These are phyloP conservation scores for Xerocomellus intermedius DNA, from an alignment of 768 basidiomycete species.

Conservation along the genomic window DNA sequence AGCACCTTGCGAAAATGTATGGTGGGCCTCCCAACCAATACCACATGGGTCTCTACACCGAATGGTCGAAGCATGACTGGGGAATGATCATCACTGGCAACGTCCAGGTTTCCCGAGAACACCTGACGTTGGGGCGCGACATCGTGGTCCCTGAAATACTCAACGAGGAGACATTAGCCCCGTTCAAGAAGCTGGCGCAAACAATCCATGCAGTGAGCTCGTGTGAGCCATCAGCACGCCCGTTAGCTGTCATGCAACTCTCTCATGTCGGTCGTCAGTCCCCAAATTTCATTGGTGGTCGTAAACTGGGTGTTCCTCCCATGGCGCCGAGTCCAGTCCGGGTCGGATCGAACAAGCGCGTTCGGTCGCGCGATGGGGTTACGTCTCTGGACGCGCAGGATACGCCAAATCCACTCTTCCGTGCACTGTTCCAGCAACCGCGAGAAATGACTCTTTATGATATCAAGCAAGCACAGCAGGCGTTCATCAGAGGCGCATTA, in stretches of 20 bases:
- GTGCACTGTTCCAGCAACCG: constrained; percentile 63
- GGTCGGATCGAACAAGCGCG: constrained; percentile 36
- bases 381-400: constrained; percentile 4
- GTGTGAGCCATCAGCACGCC: constrained; percentile 6
- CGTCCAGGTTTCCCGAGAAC: constrained; percentile 60
- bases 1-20: constrained; percentile 63
- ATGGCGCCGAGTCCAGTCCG: constrained; percentile 69
- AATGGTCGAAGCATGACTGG: constrained; percentile 78
- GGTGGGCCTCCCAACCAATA: constrained; percentile 72
- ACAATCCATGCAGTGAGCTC: constrained; percentile 44
- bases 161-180: constrained; percentile 41
- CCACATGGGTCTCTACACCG: constrained; percentile 64
- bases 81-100: constrained; percentile 91
- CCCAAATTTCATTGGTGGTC: constrained; percentile 65
- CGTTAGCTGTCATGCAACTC: constrained; percentile 75
- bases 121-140: constrained; percentile 73
- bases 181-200: constrained; percentile 50
- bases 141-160: constrained; percentile 53
- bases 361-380: constrained; percentile 5
- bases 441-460: constrained; percentile 55
- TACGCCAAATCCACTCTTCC: constrained; percentile 28
- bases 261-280: constrained; percentile 86
- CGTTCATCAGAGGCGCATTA: constrained; percentile 66
- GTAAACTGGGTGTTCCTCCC: constrained; percentile 57
- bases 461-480: constrained; percentile 56